These are phyloP conservation scores for Silene uniflora DNA, from an alignment of 148 eudicot genomes.

Conservation along the genomic window DNA sequence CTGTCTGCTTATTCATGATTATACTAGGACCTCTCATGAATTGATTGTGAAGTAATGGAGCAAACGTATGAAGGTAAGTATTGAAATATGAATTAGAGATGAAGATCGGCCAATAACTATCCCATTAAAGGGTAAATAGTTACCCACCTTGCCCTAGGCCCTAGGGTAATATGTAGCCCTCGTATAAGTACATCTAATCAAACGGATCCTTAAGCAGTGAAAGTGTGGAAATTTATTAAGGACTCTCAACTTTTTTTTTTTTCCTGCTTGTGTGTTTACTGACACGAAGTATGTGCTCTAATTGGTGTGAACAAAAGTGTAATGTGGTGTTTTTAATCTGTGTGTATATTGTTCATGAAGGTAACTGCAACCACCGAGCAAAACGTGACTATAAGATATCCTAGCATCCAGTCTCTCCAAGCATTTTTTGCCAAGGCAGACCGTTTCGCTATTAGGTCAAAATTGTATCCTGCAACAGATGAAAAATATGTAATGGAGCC, in stretches of 20 bases:
- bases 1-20: background rate
- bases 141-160: background rate
- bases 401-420: constrained; percentile 53
- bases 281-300: background rate
- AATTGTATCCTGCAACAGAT: constrained; percentile 58
- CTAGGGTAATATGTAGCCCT: too few relatives aligned
- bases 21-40: background rate
- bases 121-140: background rate
- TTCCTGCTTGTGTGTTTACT: background rate
- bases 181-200: background rate
- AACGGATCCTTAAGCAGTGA: background rate
- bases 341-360: constrained; percentile 34
- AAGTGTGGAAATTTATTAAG: background rate
- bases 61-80: background rate
- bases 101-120: background rate
- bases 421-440: constrained; percentile 39
- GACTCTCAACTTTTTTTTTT: background rate
- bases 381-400: constrained; percentile 56
- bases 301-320: background rate
- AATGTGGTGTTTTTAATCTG: background rate
- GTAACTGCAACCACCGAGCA: constrained; percentile 61
- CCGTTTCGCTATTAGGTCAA: constrained; percentile 14
- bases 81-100: too few relatives aligned
- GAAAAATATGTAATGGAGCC: constrained; percentile 55
- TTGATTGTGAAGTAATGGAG: background rate